Percentiles rank a stretch among this genome's conserved stretches.
Evolutionary conservation across 2,329 filamentous ascomycete species (phyloP).

Genomic region (Fusarium acutatum): DNA sequence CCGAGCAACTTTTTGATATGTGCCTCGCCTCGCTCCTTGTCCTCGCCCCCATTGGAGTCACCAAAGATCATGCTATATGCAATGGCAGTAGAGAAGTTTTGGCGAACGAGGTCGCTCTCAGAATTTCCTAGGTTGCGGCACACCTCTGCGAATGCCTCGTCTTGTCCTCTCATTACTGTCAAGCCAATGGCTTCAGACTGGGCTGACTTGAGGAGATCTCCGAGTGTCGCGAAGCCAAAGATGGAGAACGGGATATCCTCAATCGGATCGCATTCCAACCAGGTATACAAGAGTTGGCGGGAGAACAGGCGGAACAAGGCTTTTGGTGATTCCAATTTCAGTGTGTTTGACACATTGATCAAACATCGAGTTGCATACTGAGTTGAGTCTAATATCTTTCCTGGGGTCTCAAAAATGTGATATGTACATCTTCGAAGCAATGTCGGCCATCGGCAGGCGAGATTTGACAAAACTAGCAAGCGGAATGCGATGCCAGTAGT

Average conservation of each 20-base stretch:
- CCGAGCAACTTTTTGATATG: slow-evolving; percentile 76
- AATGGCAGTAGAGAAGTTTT: slow-evolving; percentile 79
- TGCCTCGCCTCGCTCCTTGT: slow-evolving; percentile 67
- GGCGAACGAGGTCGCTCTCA: slow-evolving; percentile 66
- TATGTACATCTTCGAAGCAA: slow-evolving; percentile 88
- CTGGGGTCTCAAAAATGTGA: slow-evolving; percentile 91
- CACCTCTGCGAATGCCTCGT: slow-evolving; percentile 68
- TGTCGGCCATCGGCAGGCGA: slow-evolving; percentile 87
- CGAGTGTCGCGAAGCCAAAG: slow-evolving; percentile 78
- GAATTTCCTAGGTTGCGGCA: slow-evolving; percentile 64
- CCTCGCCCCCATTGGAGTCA: slow-evolving; percentile 41
- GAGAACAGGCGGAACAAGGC: slow-evolving; percentile 85
- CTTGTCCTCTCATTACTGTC: slow-evolving; percentile 81
- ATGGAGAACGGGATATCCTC: slow-evolving; percentile 83
- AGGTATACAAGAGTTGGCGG: slow-evolving; percentile 89
- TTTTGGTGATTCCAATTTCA: slow-evolving; percentile 71
- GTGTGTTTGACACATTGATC: slow-evolving; percentile 67
- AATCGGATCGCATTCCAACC: slow-evolving; percentile 75
- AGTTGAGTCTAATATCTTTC: slow-evolving; percentile 70
- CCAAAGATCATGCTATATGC: slow-evolving; percentile 82
- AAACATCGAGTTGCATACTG: slow-evolving; percentile 80
- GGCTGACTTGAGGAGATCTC: slow-evolving; percentile 73
- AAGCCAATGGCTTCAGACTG: slow-evolving; percentile 83
- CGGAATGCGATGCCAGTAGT: slow-evolving; percentile 87
- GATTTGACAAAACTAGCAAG: slow-evolving; percentile 75